phyloP scores from a whole-genome alignment of 768 basidiomycete genomes.

The Tephrocybe sp. region DNA sequence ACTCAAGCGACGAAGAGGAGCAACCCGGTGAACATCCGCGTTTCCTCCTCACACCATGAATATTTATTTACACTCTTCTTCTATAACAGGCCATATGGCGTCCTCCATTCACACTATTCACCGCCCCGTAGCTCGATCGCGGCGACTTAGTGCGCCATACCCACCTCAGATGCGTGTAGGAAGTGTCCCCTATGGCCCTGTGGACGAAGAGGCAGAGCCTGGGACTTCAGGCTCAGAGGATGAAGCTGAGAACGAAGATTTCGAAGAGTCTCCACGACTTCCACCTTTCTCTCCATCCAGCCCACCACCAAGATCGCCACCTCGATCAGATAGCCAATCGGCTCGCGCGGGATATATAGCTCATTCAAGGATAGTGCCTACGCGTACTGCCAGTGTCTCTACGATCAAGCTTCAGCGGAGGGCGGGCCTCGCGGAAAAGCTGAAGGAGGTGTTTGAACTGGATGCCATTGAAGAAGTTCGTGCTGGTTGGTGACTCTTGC shows the following conservation, averaged over 20 bases:
- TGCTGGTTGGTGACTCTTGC: conserved; percentile 50
- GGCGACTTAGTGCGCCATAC: conserved; percentile 33
- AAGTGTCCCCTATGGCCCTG: conserved; percentile 17
- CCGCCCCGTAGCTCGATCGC: conserved; percentile 71
- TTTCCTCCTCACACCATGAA: not conserved
- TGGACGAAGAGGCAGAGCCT: conserved; percentile 33
- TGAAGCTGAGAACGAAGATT: conserved; percentile 42
- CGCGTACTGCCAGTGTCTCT: conserved; percentile 62
- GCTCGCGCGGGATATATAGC: not conserved
- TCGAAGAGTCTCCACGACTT: conserved; percentile 51
- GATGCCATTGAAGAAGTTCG: conserved; percentile 81
- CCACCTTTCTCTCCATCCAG: conserved; percentile 15
- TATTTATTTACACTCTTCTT: conserved; percentile 2
- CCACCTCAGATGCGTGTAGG: conserved; percentile 14
- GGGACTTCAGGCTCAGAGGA: conserved; percentile 40
- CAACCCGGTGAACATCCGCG: conserved; percentile 33
- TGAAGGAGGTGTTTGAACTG: conserved; percentile 85
- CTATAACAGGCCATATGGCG: conserved; percentile 49
- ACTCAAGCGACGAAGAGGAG: conserved; percentile 68
- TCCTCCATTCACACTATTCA: conserved; percentile 90
- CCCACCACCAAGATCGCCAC: conserved; percentile 19
- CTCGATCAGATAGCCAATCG: conserved; percentile 1
- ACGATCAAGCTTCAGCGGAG: conserved; percentile 70
- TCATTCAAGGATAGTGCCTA: conserved; percentile 21
- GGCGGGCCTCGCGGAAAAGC: conserved; percentile 77